Conservation (phyloP, 768 basidiomycete genomes). For the Cubamyces sp. region DNA sequence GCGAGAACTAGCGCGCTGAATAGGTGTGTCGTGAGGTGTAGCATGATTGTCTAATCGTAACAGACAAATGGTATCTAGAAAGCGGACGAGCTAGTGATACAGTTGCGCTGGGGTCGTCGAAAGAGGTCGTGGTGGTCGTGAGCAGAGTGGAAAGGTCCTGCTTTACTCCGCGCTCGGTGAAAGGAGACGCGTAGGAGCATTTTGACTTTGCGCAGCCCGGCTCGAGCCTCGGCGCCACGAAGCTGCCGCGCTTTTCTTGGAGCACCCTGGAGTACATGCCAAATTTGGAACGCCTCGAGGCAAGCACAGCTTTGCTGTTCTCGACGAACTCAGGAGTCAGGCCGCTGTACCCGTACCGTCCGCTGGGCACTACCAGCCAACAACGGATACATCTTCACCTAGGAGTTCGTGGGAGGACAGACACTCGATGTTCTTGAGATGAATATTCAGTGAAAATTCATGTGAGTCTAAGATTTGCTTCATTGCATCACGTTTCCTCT, state of each 20-base stretch:
- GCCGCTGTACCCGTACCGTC: too few relatives aligned
- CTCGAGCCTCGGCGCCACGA: constrained; percentile 6
- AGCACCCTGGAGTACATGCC: not conserved
- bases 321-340: not conserved
- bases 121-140: not conserved
- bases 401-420: too few relatives aligned
- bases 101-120: not conserved
- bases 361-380: too few relatives aligned
- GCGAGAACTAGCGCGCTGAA: not conserved
- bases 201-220: constrained; percentile 11
- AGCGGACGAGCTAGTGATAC: not conserved
- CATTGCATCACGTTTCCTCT: too few relatives aligned
- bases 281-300: constrained; percentile 13
- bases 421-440: too few relatives aligned
- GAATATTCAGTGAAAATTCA: too few relatives aligned
- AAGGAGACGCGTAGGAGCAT: not conserved
- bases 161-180: not conserved
- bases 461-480: too few relatives aligned
- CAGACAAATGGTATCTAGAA: not conserved
- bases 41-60: not conserved
- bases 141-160: not conserved
- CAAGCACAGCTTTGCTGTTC: not conserved
- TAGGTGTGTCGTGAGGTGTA: not conserved
- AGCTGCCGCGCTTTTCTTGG: constrained; percentile 9
- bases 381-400: too few relatives aligned